Evolutionary conservation across 2,329 filamentous ascomycete species (phyloP).

Genomic region (Pseudocercospora cruenta): DNA sequence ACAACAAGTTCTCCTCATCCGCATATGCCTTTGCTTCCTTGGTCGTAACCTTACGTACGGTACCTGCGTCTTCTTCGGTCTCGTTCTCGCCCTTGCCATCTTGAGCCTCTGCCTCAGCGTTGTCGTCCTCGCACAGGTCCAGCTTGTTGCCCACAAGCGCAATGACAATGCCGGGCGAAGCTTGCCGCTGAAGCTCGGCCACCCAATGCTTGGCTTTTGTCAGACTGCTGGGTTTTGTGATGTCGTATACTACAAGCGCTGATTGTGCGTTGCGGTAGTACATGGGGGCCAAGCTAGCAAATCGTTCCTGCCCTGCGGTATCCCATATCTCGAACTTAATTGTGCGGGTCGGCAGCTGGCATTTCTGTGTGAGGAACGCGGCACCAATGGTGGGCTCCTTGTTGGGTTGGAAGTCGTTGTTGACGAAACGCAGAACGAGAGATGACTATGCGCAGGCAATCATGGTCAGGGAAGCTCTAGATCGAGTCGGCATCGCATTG

Average conservation of each 20-base stretch:
- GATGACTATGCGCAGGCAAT: slow-evolving; percentile 69
- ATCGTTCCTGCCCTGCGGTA: slow-evolving; percentile 95
- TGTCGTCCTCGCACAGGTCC: slow-evolving; percentile 69
- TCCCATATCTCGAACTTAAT: slow-evolving; percentile 82
- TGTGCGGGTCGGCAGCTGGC: slow-evolving; percentile 87
- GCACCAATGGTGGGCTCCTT: slow-evolving; percentile 99
- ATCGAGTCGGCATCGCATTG: background rate
- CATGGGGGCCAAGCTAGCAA: slow-evolving; percentile 95
- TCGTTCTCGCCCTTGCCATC: slow-evolving; percentile 44
- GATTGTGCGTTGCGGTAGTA: slow-evolving; percentile 99
- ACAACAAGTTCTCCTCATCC: slow-evolving; percentile 89
- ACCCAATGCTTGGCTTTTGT: slow-evolving; percentile 99
- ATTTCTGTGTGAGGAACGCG: slow-evolving; percentile 98
- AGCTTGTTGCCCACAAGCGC: slow-evolving; percentile 96
- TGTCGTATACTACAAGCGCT: slow-evolving; percentile 96
- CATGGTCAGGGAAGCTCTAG: slow-evolving; percentile 9
- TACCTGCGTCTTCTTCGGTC: slow-evolving; percentile 51
- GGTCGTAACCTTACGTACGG: slow-evolving; percentile 86
- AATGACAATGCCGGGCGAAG: slow-evolving; percentile 94
- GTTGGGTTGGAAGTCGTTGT: slow-evolving; percentile 99
- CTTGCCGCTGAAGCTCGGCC: slow-evolving; percentile 93
- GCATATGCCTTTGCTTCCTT: slow-evolving; percentile 91
- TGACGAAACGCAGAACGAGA: slow-evolving; percentile 95
- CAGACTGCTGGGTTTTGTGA: slow-evolving; percentile 93
- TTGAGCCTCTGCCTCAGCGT: slow-evolving; percentile 53